Conservation (phyloP, 1,139 yeast species). For the Saccharomyces hybrid region DNA sequence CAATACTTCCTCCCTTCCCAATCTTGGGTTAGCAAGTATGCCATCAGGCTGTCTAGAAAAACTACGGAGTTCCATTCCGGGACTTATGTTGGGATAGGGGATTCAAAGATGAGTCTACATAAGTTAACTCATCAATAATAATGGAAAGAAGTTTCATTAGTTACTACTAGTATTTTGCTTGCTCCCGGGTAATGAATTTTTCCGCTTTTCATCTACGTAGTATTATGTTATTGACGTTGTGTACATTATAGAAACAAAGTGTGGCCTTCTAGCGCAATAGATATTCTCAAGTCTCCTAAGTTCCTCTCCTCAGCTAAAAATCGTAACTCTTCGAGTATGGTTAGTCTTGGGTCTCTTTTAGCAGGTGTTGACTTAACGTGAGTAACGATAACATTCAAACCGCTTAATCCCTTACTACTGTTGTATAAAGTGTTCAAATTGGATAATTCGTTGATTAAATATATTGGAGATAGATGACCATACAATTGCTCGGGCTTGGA, state of each 20-base stretch:
- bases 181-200: not conserved
- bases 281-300: conserved; percentile 17
- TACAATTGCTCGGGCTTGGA: conserved; percentile 46
- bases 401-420: conserved; percentile 22
- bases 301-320: conserved; percentile 16
- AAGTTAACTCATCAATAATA: not conserved
- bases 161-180: not conserved
- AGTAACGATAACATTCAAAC: conserved; percentile 52
- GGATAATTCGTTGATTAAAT: conserved; percentile 51
- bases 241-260: conserved; percentile 18
- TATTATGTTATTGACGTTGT: not conserved
- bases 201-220: not conserved
- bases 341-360: conserved; percentile 45
- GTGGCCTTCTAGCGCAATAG: conserved; percentile 26
- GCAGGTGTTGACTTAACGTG: conserved; percentile 61
- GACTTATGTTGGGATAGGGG: not conserved
- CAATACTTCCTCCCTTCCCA: not conserved
- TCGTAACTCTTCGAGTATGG: conserved; percentile 43
- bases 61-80: not conserved
- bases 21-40: not conserved
- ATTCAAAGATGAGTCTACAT: not conserved
- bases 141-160: not conserved
- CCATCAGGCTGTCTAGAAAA: not conserved
- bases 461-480: conserved; percentile 73
- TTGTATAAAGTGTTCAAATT: conserved; percentile 30